A percentile compares a stretch with the other conserved stretches of the same genome.
phyloP scores from a whole-genome alignment of 805 yeast genomes.

The Ogataea allantospora region DNA sequence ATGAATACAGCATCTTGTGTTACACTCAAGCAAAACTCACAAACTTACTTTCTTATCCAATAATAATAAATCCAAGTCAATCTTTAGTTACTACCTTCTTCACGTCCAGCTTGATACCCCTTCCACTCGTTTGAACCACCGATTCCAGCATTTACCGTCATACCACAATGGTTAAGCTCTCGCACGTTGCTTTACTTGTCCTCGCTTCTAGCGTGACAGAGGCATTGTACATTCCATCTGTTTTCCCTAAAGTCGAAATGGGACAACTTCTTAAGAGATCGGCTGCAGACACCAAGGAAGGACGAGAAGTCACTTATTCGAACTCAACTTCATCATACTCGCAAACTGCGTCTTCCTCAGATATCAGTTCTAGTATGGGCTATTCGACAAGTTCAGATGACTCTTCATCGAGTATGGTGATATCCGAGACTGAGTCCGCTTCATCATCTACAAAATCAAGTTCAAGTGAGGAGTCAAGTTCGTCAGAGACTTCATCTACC shows the following conservation, averaged over 20 bases:
- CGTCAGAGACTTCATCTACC: neutral
- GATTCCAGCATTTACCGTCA: neutral
- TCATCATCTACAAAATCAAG: no score
- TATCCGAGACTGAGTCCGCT: neutral
- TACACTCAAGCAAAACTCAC: no score
- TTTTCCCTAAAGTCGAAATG: slow-evolving; percentile 11
- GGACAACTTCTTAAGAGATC: slow-evolving; percentile 12
- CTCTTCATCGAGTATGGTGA: slow-evolving; percentile 1
- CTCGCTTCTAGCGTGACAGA: slow-evolving; percentile 2
- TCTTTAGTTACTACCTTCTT: slow-evolving; percentile 1
- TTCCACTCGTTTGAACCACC: slow-evolving; percentile 7
- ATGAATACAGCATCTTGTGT: no score
- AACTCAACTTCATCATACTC: neutral
- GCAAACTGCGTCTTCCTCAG: slow-evolving; percentile 1
- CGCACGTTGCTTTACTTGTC: slow-evolving; percentile 1
- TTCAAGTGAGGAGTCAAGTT: no score
- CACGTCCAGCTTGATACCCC: slow-evolving; percentile 7
- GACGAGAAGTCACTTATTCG: neutral
- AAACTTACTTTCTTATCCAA: no score
- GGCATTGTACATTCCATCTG: slow-evolving; percentile 7
- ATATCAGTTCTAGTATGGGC: neutral
- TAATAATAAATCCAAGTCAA: slow-evolving; percentile 2
- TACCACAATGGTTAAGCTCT: slow-evolving; percentile 5
- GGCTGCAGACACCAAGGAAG: slow-evolving; percentile 2
- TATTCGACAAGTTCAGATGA: neutral